These are phyloP conservation scores for Spergularia marina DNA, from an alignment of 148 eudicot species.

Conservation along the genomic window DNA sequence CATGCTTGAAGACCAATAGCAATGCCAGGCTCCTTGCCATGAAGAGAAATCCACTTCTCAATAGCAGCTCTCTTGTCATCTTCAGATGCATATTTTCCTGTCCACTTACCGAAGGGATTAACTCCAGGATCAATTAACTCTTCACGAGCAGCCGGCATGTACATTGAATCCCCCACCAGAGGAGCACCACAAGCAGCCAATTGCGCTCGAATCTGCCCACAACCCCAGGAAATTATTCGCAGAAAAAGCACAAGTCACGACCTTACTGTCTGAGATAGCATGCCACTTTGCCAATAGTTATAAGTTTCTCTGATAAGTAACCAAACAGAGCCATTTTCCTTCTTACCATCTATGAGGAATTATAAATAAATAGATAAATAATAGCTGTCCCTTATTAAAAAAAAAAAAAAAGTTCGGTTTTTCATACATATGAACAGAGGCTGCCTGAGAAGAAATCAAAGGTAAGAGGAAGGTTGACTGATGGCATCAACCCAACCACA, in stretches of 20 bases:
- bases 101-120: slow-evolving; percentile 64
- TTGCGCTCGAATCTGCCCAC: slow-evolving; percentile 78
- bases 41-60: slow-evolving; percentile 63
- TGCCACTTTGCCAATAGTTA: neutral
- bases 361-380: too few relatives aligned
- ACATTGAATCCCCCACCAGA: slow-evolving; percentile 85
- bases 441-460: neutral
- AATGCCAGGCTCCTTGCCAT: slow-evolving; percentile 83
- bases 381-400: neutral
- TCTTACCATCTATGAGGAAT: neutral
- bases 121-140: slow-evolving; percentile 55
- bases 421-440: neutral
- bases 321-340: neutral
- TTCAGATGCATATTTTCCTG: slow-evolving; percentile 36
- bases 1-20: slow-evolving; percentile 97
- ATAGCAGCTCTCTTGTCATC: slow-evolving; percentile 39
- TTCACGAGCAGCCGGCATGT: slow-evolving; percentile 84
- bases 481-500: slow-evolving; percentile 1
- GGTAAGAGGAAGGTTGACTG: neutral
- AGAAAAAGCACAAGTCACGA: neutral
- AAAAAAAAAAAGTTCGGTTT: neutral
- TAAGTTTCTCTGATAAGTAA: neutral
- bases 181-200: slow-evolving; percentile 93
- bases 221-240: neutral
- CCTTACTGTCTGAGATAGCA: neutral